A percentile compares a stretch with the other conserved stretches of the same genome.
phyloP scores from a whole-genome alignment of 2,329 filamentous ascomycete species.

The Scedosporium boydii region DNA sequence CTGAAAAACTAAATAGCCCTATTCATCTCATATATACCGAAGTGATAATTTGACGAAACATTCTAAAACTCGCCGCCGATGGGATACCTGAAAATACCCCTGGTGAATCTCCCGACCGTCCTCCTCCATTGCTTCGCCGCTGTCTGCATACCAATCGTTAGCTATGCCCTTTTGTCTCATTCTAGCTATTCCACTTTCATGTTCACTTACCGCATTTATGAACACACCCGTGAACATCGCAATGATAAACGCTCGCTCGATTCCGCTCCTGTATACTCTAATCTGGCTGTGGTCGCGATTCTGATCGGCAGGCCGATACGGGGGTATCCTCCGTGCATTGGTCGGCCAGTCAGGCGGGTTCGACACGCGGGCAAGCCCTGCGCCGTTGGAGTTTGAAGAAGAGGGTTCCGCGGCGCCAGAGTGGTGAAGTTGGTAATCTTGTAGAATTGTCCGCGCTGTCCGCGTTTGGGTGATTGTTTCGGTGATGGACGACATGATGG shows the following conservation, averaged over 20 bases:
- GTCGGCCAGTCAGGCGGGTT: conserved; percentile 13
- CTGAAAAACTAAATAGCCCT: no score
- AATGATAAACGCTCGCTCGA: conserved; percentile 13
- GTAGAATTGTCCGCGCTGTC: conserved; percentile 24
- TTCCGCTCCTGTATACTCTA: conserved; percentile 10
- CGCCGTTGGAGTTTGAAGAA: neutral
- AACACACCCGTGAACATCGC: conserved; percentile 16
- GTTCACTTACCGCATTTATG: conserved; percentile 10
- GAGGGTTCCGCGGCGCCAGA: conserved; percentile 16
- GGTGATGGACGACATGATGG: conserved; percentile 20
- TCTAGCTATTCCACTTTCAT: neutral
- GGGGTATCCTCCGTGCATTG: conserved; percentile 14
- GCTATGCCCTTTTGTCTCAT: neutral
- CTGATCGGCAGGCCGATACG: conserved; percentile 14
- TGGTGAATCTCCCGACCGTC: conserved; percentile 37
- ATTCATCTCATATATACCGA: no score
- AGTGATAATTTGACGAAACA: no score
- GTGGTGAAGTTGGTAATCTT: conserved; percentile 37
- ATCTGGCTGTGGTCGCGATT: conserved; percentile 12
- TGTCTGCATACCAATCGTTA: conserved; percentile 18
- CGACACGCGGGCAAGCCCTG: neutral
- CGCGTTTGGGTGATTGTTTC: conserved; percentile 27
- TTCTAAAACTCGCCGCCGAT: conserved; percentile 45
- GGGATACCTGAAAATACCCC: conserved; percentile 38
- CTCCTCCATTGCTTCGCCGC: conserved; percentile 36